Conservation (phyloP, 139 green algal species). For the Chlorella sorokiniana region DNA sequence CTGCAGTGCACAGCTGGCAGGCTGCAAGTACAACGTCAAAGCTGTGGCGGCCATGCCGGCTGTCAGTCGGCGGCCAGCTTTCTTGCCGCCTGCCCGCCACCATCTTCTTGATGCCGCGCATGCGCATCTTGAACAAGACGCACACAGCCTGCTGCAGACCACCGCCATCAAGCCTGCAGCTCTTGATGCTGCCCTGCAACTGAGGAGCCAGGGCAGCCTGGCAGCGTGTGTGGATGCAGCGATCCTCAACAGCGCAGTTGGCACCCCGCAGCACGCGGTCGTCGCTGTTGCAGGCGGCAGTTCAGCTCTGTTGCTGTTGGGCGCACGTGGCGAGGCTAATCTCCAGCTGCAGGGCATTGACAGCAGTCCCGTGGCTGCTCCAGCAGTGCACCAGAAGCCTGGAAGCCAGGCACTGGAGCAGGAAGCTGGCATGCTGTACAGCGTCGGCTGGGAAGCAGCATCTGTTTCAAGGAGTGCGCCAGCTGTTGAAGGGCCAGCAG, state of each 20-base stretch:
- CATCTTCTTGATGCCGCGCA: neutral
- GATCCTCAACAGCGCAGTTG: neutral
- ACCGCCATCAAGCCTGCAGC: neutral
- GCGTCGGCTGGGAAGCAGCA: constrained; percentile 19
- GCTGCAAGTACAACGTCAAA: neutral
- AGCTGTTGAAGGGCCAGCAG: neutral
- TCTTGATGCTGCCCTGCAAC: constrained; percentile 16
- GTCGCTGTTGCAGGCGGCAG: neutral
- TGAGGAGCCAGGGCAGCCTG: neutral
- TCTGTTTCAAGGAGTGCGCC: neutral
- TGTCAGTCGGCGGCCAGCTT: neutral
- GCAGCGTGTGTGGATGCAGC: neutral
- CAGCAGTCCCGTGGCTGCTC: too few species aligned
- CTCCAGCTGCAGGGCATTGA: neutral
- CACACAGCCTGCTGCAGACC: constrained; percentile 12
- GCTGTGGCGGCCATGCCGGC: neutral
- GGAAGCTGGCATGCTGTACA: constrained; percentile 9
- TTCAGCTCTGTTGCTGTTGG: neutral
- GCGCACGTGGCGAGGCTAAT: too few species aligned
- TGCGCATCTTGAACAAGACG: neutral
- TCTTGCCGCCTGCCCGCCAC: too few species aligned
- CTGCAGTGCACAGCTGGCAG: neutral
- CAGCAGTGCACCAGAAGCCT: neutral
- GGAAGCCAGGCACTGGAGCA: neutral
- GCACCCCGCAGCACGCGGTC: neutral